Conservation (phyloP, 768 basidiomycete genomes). For the Collybia nuda region DNA sequence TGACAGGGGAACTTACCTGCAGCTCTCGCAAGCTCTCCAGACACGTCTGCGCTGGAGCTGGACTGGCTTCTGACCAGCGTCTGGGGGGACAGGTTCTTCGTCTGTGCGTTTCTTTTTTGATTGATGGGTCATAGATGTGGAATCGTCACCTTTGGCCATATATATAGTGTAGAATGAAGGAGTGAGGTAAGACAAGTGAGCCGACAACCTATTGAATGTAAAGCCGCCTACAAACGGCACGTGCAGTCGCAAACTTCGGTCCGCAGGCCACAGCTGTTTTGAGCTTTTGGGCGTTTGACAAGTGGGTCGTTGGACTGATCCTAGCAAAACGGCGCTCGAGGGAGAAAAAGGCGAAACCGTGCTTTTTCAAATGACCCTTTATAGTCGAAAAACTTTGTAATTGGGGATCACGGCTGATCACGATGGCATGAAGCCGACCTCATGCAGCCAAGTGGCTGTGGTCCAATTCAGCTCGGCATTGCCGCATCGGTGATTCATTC, state of each 20-base stretch:
- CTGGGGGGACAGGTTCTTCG: constrained; percentile 56
- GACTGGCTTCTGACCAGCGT: constrained; percentile 66
- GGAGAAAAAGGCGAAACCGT: not conserved
- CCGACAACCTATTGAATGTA: constrained; percentile 8
- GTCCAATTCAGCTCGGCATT: constrained; percentile 2
- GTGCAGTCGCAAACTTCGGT: constrained; percentile 14
- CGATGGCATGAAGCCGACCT: constrained; percentile 11
- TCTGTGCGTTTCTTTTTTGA: constrained; percentile 76
- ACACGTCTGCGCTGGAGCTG: constrained; percentile 79
- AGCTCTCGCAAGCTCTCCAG: constrained; percentile 89
- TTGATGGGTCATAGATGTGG: constrained; percentile 48
- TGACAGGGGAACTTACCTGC: constrained; percentile 56
- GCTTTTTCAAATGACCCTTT: constrained; percentile 9
- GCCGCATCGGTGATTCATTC: constrained; percentile 5
- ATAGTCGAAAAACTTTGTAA: constrained; percentile 10
- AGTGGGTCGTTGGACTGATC: not conserved
- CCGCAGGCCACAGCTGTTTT: constrained; percentile 4
- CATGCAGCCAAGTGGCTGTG: constrained; percentile 11
- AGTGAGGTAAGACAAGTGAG: constrained; percentile 11
- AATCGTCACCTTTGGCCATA: constrained; percentile 54
- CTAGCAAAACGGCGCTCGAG: constrained; percentile 4
- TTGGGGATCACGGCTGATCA: constrained; percentile 11
- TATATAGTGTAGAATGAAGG: constrained; percentile 9
- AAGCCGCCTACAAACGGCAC: constrained; percentile 13
- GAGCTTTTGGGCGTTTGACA: not conserved